These are phyloP conservation scores for Dactylellina sp. DNA, from an alignment of 2,329 filamentous ascomycete genomes.

Conservation along the genomic window DNA sequence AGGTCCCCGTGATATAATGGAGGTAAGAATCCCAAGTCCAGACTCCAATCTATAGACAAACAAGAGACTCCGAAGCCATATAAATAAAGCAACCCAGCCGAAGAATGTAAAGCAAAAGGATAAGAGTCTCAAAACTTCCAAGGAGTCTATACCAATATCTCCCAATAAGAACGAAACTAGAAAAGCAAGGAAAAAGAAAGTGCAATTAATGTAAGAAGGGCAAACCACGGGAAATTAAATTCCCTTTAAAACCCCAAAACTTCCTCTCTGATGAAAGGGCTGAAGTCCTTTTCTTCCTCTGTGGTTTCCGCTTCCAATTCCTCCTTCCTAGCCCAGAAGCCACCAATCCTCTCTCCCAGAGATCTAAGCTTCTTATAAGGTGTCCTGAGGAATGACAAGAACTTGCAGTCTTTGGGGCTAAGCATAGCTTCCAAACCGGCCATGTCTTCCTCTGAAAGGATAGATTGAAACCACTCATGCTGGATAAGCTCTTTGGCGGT, in stretches of 20 bases:
- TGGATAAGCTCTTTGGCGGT: constrained; percentile 47
- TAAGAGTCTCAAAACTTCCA: no score
- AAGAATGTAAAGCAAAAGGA: no score
- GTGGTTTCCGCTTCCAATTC: constrained; percentile 28
- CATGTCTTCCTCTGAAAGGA: constrained; percentile 35
- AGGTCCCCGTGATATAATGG: no score
- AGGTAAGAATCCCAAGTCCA: no score
- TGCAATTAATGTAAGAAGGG: constrained; percentile 1
- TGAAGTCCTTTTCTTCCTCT: constrained; percentile 9
- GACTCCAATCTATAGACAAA: no score
- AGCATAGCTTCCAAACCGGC: constrained; percentile 11
- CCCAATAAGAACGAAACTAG: no score
- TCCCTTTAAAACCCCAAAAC: constrained; percentile 13
- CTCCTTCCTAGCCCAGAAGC: constrained; percentile 26
- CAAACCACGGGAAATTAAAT: constrained; percentile 11
- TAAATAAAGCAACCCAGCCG: no score
- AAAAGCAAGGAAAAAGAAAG: constrained; percentile 3
- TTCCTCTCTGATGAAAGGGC: constrained; percentile 9
- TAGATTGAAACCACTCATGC: constrained; percentile 44
- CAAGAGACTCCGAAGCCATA: no score
- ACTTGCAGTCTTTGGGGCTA: background rate
- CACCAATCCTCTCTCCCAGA: constrained; percentile 11
- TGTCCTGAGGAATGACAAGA: constrained; percentile 6
- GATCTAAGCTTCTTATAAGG: constrained; percentile 7
- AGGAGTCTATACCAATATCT: no score